Percentiles rank a stretch among this genome's conserved stretches.
These are phyloP conservation scores for Guillardia theta DNA, from an alignment of 78 protist species.

Conservation along the genomic window DNA sequence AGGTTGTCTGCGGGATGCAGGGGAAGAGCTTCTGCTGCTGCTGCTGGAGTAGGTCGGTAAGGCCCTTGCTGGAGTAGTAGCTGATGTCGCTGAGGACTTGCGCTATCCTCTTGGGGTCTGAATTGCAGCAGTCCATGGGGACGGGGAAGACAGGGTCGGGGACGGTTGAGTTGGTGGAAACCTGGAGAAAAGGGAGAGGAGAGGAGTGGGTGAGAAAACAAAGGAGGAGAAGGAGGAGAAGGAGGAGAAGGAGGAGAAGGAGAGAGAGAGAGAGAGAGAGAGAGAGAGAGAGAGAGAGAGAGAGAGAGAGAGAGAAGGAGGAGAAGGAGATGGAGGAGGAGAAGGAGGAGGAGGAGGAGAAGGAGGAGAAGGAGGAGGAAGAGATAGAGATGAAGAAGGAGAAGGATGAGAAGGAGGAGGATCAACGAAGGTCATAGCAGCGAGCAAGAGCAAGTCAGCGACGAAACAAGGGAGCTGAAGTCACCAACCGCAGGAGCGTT, in stretches of 20 bases:
- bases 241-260: background rate
- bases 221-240: background rate
- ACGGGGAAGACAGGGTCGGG: background rate
- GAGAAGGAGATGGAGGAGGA: background rate
- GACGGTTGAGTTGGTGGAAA: background rate
- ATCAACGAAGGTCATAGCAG: background rate
- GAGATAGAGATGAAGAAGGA: background rate
- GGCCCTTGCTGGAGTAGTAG: too few species aligned
- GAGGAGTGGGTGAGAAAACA: background rate
- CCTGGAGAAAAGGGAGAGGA: background rate
- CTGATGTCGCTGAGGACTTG: too few species aligned
- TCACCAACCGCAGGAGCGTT: background rate
- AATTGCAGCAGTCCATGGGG: background rate
- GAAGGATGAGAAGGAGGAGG: background rate
- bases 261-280: background rate
- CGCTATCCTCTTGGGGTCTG: background rate
- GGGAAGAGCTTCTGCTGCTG: background rate
- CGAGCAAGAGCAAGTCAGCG: background rate
- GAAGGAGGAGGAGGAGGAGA: background rate
- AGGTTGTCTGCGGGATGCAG: background rate
- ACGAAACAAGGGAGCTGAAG: too few species aligned
- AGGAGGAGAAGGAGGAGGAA: background rate
- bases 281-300: too few species aligned
- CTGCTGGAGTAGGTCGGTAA: too few species aligned
- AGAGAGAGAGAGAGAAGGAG: background rate